Evolutionary conservation across 1,284 basidiomycete genomes (phyloP).

Genomic region (Ustilago xerochloae): DNA sequence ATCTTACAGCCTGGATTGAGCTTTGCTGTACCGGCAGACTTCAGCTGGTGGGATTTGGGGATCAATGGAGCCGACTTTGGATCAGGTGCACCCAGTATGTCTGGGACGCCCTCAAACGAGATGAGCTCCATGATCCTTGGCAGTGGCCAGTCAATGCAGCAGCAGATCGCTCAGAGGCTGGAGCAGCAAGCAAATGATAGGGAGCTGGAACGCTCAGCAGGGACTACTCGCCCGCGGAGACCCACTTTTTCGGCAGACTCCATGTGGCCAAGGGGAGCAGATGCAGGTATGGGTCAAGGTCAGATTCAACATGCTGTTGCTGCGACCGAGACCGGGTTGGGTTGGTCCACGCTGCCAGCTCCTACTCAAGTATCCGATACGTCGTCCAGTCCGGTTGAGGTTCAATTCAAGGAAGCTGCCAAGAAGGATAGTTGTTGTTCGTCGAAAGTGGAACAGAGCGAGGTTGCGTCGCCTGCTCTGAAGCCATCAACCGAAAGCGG

Average conservation of each 20-base stretch:
- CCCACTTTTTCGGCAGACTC: constrained; percentile 25
- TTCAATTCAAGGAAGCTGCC: neutral
- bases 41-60: constrained; percentile 66
- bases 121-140: constrained; percentile 9
- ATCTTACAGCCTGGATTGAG: constrained; percentile 56
- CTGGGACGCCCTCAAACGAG: constrained; percentile 24
- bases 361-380: constrained; percentile 3
- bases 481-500: neutral
- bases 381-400: constrained; percentile 12
- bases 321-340: constrained; percentile 37
- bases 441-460: neutral
- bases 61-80: constrained; percentile 25
- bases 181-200: neutral
- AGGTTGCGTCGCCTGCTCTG: neutral
- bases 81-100: constrained; percentile 13
- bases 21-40: constrained; percentile 65
- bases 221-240: neutral
- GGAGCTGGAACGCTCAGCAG: neutral
- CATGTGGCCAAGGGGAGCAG: constrained; percentile 44
- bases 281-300: constrained; percentile 49
- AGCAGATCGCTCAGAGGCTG: neutral
- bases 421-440: constrained; percentile 26
- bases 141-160: neutral
- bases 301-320: constrained; percentile 47
- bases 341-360: constrained; percentile 39